These are phyloP conservation scores for Barbarea vulgaris DNA, from an alignment of 345 rosid genomes.

Conservation along the genomic window DNA sequence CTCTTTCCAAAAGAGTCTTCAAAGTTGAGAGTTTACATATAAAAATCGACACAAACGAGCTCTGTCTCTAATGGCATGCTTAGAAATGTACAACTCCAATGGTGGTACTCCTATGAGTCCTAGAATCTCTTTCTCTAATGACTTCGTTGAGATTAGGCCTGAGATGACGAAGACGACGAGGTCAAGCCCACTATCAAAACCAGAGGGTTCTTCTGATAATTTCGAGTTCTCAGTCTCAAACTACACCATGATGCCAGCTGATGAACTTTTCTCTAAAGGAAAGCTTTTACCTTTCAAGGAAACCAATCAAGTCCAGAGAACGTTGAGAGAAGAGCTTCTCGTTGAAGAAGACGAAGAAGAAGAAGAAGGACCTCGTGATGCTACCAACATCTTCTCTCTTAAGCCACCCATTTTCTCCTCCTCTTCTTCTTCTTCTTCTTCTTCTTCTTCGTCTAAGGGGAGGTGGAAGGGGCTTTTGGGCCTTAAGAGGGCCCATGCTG, in stretches of 20 bases:
- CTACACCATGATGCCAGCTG: slow-evolving; percentile 93
- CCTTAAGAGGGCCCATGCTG: slow-evolving; percentile 68
- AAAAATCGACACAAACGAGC: slow-evolving; percentile 26
- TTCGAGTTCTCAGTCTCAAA: slow-evolving; percentile 85
- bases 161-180: slow-evolving; percentile 46
- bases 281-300: slow-evolving; percentile 83
- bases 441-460: slow-evolving; percentile 41
- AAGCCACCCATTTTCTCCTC: slow-evolving; percentile 54
- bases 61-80: slow-evolving; percentile 67
- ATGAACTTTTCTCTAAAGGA: slow-evolving; percentile 92
- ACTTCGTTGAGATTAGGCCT: slow-evolving; percentile 67
- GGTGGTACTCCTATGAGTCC: slow-evolving; percentile 64
- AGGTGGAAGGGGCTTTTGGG: slow-evolving; percentile 90
- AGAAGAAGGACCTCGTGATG: slow-evolving; percentile 43
- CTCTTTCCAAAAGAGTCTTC: background rate
- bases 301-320: slow-evolving; percentile 63
- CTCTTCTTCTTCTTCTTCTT: slow-evolving; percentile 44
- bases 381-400: slow-evolving; percentile 42
- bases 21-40: slow-evolving; percentile 28
- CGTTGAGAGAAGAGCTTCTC: slow-evolving; percentile 89
- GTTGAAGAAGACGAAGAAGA: slow-evolving; percentile 51
- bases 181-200: slow-evolving; percentile 40
- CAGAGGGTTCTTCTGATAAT: slow-evolving; percentile 55
- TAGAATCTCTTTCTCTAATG: slow-evolving; percentile 90
- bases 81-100: slow-evolving; percentile 79